Percentiles rank a stretch among this genome's conserved stretches.
phyloP scores from a whole-genome alignment of 2,329 filamentous ascomycete genomes.

The Pyrenochaeta sp. region DNA sequence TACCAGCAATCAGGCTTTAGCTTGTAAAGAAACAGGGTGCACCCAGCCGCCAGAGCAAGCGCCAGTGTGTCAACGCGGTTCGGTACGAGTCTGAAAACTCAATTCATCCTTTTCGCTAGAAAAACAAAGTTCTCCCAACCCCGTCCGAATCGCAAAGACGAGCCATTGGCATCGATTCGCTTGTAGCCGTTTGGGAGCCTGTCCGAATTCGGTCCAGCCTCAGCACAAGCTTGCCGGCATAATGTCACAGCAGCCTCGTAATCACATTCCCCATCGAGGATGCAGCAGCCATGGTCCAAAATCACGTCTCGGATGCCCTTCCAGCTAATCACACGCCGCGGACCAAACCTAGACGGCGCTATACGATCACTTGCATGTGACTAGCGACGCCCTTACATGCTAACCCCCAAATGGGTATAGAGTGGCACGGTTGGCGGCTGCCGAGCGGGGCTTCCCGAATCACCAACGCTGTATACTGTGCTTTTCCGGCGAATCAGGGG shows the following conservation, averaged over 20 bases:
- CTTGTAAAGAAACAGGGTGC: conserved; percentile 8
- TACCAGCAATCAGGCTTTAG: conserved; percentile 6
- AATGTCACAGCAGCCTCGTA: background rate
- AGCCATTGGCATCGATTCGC: background rate
- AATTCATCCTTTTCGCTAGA: conserved; percentile 9
- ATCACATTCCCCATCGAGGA: background rate
- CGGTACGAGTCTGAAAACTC: conserved; percentile 21
- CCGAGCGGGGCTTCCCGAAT: conserved; percentile 33
- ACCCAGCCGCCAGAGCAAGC: conserved; percentile 7
- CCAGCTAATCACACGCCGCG: conserved; percentile 16
- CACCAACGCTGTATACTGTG: conserved; percentile 12
- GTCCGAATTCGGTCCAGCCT: background rate
- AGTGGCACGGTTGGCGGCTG: conserved; percentile 23
- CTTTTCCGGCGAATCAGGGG: conserved; percentile 16
- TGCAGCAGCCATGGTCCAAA: background rate
- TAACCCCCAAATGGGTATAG: conserved; percentile 5
- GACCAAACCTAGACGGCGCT: conserved; percentile 15
- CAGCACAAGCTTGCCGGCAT: too few species aligned
- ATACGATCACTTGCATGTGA: conserved; percentile 31
- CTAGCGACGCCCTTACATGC: conserved; percentile 22
- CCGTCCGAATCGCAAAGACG: background rate
- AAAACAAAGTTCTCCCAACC: conserved; percentile 6
- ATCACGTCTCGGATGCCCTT: conserved; percentile 1
- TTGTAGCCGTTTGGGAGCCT: background rate
- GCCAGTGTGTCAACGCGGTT: conserved; percentile 23